phyloP scores from a whole-genome alignment of 2,329 filamentous ascomycete species.

The Alternaria gansuensis region DNA sequence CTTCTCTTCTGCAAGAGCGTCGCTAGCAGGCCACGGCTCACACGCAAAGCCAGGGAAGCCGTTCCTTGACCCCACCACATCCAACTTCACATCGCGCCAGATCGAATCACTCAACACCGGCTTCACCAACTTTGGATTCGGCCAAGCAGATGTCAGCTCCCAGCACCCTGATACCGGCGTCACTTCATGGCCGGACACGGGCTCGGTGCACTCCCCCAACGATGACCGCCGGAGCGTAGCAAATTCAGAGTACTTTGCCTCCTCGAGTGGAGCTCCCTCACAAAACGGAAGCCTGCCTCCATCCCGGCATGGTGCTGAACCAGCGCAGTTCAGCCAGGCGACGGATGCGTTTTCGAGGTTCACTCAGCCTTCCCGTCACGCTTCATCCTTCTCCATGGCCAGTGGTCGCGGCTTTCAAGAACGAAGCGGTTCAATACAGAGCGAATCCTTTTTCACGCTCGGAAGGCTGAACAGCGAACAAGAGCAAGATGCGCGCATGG shows the following conservation, averaged over 20 bases:
- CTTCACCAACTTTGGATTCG: slow-evolving; percentile 48
- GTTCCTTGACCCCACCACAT: slow-evolving; percentile 45
- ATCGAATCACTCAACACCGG: slow-evolving; percentile 45
- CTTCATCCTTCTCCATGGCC: slow-evolving; percentile 60
- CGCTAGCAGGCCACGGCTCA: slow-evolving; percentile 34
- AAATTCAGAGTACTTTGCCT: slow-evolving; percentile 56
- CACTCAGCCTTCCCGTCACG: slow-evolving; percentile 54
- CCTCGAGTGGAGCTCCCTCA: slow-evolving; percentile 58
- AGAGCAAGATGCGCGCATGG: slow-evolving; percentile 45
- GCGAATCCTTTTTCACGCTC: slow-evolving; percentile 51
- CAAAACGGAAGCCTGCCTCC: slow-evolving; percentile 66
- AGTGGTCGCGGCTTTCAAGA: slow-evolving; percentile 53
- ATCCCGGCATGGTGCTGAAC: slow-evolving; percentile 61
- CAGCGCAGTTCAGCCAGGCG: slow-evolving; percentile 46
- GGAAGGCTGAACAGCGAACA: slow-evolving; percentile 48
- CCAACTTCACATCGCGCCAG: slow-evolving; percentile 46
- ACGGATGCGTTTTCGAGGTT: slow-evolving; percentile 42
- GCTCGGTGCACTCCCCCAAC: slow-evolving; percentile 53
- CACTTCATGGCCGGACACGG: slow-evolving; percentile 48
- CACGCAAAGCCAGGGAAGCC: slow-evolving; percentile 42
- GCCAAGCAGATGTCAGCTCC: slow-evolving; percentile 41
- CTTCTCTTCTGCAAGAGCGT: slow-evolving; percentile 38
- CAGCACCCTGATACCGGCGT: slow-evolving; percentile 40
- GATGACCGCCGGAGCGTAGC: slow-evolving; percentile 55
- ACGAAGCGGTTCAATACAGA: slow-evolving; percentile 52